Base-by-base conservation (phyloP, 352 stramenopile species). In the Pythium volutum region DNA sequence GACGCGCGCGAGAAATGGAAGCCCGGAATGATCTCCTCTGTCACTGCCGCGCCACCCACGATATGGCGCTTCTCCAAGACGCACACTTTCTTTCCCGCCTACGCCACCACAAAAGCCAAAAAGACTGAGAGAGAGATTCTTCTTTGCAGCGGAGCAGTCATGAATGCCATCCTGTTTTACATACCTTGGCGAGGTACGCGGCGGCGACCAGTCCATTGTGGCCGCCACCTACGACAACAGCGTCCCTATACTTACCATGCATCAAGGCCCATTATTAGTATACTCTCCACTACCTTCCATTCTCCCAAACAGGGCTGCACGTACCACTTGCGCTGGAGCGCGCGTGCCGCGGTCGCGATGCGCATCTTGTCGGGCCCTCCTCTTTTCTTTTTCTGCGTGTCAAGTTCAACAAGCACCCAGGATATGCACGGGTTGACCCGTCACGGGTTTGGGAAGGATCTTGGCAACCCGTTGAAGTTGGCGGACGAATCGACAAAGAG, bases 1-100 rank as follows among this genome's bases (percentile, higher is more conserved):
- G 89, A 97, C 11, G 84, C 90, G 34, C 89, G 79, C 36, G 87
- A 97, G 67, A 97, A 97, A 36, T 91, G 89, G 73, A 95, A 97
- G 18, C 89, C 87, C 0, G 88, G 85, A 43, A 97, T 81, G 61
- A 97, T 90, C 57, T 97, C 89, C 62, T 97, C 89, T 6, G 89
- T 97, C 45, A 97, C 88, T 0, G 89, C 89, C 9, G 89, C 89
- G 4, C 89, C 89, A 2, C 89, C 89, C 3, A 97, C 75, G n/a
- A 97, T 22, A 54, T 95, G 78, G 2, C 89, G 73, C 62, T 91
- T 89, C 71, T 97, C 89, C 53, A 97, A 62, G 29, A 97, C 88
- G 31, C 88, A 91, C 18, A 97, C 87, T 46, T 78, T 79, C 72
- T 94, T 94, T 6, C 84, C 84, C 4, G 82, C 84, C 84, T 70